phyloP scores from a whole-genome alignment of 257 asterid species.

The Solanum arcanum region DNA sequence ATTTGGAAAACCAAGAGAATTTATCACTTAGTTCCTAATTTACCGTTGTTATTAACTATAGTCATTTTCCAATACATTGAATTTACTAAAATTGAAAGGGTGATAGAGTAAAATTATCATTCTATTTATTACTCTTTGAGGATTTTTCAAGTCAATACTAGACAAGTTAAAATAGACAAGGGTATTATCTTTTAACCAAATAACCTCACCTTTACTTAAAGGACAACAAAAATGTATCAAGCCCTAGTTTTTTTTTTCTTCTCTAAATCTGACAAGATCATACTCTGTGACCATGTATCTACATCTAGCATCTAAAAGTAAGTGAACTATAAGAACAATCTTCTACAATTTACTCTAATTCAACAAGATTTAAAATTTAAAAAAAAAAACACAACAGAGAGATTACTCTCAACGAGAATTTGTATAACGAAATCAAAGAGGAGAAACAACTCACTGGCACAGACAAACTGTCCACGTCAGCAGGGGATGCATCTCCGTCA shows the following conservation, averaged over 20 bases:
- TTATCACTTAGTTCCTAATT: background rate
- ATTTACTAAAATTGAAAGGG: background rate
- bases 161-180: background rate
- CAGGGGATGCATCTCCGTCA: constrained; percentile 15
- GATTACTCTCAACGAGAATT: background rate
- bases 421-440: background rate
- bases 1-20: background rate
- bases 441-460: constrained; percentile 1
- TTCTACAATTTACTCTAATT: background rate
- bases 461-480: background rate
- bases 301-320: background rate
- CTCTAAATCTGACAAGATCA: background rate
- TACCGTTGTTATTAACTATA: background rate
- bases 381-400: background rate
- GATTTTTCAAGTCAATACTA: background rate
- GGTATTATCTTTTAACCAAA: background rate
- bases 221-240: background rate
- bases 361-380: background rate
- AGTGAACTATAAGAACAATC: background rate
- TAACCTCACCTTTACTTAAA: background rate
- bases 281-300: background rate
- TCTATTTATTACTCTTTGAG: background rate
- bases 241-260: background rate
- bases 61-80: background rate
- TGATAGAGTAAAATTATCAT: background rate